phyloP scores from a whole-genome alignment of 257 asterid species.

The Avicennia marina region DNA sequence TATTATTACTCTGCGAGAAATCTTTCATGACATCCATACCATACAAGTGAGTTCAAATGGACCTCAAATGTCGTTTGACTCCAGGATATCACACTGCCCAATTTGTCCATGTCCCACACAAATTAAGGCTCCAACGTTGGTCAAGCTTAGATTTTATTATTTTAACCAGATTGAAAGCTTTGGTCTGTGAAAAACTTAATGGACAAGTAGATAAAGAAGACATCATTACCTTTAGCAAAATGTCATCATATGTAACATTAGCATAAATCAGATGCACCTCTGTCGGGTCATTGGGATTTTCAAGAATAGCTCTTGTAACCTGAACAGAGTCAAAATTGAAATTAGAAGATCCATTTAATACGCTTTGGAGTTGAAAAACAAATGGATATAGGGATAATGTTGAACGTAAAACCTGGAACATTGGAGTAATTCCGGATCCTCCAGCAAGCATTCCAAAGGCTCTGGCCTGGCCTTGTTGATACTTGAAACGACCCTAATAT shows the following conservation, averaged over 20 bases:
- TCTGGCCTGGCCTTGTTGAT: constrained; percentile 59
- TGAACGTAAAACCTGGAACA: constrained; percentile 51
- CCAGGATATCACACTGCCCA: no score
- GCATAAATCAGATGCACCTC: constrained; percentile 84
- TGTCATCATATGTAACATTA: constrained; percentile 82
- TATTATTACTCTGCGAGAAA: no score
- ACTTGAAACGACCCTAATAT: constrained; percentile 56
- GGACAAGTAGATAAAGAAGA: no score
- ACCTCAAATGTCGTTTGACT: no score
- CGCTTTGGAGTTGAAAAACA: neutral
- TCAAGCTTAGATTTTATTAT: no score
- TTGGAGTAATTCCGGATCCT: constrained; percentile 68
- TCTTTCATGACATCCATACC: no score
- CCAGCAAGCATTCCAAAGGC: constrained; percentile 76
- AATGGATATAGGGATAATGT: neutral
- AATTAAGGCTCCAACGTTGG: no score
- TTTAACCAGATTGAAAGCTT: no score
- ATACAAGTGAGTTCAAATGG: no score
- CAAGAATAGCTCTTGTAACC: constrained; percentile 92
- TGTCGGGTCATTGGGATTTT: constrained; percentile 70
- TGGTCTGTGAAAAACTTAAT: no score
- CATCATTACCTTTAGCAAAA: constrained; percentile 70
- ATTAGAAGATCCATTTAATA: neutral
- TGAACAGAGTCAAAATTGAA: constrained; percentile 20
- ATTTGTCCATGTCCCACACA: no score